Base-by-base conservation (phyloP, 1,284 basidiomycete species). In the Ustilago trichophora region DNA sequence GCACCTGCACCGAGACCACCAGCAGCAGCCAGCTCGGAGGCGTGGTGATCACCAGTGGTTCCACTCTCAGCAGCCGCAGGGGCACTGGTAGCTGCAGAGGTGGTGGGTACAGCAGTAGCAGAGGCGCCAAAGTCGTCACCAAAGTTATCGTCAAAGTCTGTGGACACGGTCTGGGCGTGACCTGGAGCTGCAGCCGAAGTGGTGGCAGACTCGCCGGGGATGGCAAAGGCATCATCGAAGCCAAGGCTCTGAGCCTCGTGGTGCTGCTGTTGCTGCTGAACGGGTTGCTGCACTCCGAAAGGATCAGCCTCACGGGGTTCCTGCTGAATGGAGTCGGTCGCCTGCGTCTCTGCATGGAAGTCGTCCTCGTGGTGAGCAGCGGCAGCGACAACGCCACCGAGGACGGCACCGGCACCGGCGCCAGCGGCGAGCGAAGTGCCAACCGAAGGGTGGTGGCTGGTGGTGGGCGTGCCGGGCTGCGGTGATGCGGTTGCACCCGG, bases 211-310 rank as follows among this genome's bases (percentile, higher is more conserved):
- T 74, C 59, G n/a, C 76, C 56, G n/a, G 81, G 74, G 24, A 78
- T 62, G 27, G 86, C 87, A 72, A 91, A 90, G 5, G 88, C 85
- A 78, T 90, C 88, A 54, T 88, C 72, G 22, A 73, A 73, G 15
- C 56, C 64, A 18, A 51, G 40, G 21, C 32, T 53, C 36, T 45
- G 43, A 6, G 32, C 46, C 18, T 31, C 49, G 10, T 36, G 49
- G 5, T 45, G 49, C 31, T 44, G 33, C n/a, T n/a, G n/a, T n/a
- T n/a, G n/a, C 18, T 22, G 52, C 21, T 29, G 18, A 21, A 38
- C 53, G 21, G 54, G 12, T 12, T 65, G 49, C 12, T 34, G 45
- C 4, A 72, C 48, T n/a, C 71, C 75, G 40, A 77, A 78, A 2
- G 75, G 73, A 56, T 74, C 76, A 3, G 38, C 50, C 10, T 69